Conservation (phyloP, 495 filamentous ascomycete genomes). For the Daldinia bambusicola region DNA sequence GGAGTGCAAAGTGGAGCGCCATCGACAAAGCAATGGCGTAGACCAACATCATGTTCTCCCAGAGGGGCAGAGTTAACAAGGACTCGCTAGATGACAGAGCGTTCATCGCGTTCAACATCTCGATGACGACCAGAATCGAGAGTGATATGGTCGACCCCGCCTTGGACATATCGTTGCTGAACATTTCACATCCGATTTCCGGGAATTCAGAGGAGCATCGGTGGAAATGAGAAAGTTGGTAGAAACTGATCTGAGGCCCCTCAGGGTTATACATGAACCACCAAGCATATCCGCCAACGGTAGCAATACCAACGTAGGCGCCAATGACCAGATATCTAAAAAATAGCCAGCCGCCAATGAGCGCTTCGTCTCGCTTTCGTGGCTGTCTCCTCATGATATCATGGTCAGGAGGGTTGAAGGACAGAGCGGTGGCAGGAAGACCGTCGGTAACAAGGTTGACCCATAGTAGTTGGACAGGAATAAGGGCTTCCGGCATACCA, state of each 20-base stretch:
- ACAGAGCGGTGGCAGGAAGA: constrained; percentile 93
- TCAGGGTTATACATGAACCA: constrained; percentile 98
- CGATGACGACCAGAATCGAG: constrained; percentile 92
- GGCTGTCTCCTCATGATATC: constrained; percentile 96
- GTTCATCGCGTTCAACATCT: constrained; percentile 99
- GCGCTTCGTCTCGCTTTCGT: constrained; percentile 87
- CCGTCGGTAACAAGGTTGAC: constrained; percentile 99
- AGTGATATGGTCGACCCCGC: constrained; percentile 95
- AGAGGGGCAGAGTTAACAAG: constrained; percentile 89
- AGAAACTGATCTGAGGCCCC: constrained; percentile 93
- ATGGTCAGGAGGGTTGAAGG: constrained; percentile 96
- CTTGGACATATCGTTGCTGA: constrained; percentile 86
- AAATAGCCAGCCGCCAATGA: constrained; percentile 95
- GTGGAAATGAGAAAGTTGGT: constrained; percentile 94
- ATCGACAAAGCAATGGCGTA: constrained; percentile 96
- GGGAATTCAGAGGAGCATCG: constrained; percentile 87
- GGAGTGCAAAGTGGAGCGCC: constrained; percentile 90
- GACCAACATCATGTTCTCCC: constrained; percentile 97
- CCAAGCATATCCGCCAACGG: constrained; percentile 98
- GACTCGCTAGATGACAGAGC: constrained; percentile 95
- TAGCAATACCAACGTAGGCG: constrained; percentile 92
- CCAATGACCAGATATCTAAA: constrained; percentile 98
- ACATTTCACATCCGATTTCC: constrained; percentile 94
- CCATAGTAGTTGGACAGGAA: constrained; percentile 98
- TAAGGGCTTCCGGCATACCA: constrained; percentile 97